A percentile compares a stretch with the other conserved stretches of the same genome.
These are phyloP conservation scores for Lentinus tigrinus DNA, from an alignment of 768 basidiomycete genomes.

Conservation along the genomic window DNA sequence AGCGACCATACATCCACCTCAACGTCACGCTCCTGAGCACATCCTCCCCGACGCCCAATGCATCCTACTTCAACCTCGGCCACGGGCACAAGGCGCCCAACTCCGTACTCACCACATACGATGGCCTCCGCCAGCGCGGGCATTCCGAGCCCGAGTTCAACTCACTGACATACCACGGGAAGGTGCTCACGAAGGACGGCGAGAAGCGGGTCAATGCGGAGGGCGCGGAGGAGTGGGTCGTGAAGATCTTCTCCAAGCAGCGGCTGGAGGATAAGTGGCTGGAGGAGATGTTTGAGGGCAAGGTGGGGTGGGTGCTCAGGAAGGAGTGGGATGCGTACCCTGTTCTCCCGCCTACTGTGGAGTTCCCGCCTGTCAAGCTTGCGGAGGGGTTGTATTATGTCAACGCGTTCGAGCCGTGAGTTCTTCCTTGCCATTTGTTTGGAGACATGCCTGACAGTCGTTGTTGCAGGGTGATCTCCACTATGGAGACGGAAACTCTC, in stretches of 20 bases:
- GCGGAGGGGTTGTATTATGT: constrained; percentile 85
- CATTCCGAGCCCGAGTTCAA: constrained; percentile 68
- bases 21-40: constrained; percentile 92
- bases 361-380: constrained; percentile 78
- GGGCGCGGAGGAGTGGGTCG: constrained; percentile 53
- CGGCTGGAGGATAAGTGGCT: constrained; percentile 71
- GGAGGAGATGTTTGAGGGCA: constrained; percentile 54
- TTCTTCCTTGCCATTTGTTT: constrained; percentile 20
- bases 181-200: constrained; percentile 34
- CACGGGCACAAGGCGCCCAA: constrained; percentile 47
- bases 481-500: constrained; percentile 93
- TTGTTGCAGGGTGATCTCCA: constrained; percentile 68
- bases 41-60: constrained; percentile 54
- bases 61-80: constrained; percentile 67
- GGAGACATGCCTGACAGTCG: constrained; percentile 2
- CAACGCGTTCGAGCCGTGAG: constrained; percentile 88
- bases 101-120: constrained; percentile 71
- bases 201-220: constrained; percentile 39
- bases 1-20: constrained; percentile 77
- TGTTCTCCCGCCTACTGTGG: constrained; percentile 58
- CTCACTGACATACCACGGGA: constrained; percentile 79
- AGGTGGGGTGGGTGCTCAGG: constrained; percentile 78
- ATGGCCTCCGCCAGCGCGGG: constrained; percentile 51
- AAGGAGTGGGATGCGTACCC: constrained; percentile 91
- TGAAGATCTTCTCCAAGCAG: constrained; percentile 84